Conservation (phyloP, 306 rosid genomes). For the Lathyrus aphaca region DNA sequence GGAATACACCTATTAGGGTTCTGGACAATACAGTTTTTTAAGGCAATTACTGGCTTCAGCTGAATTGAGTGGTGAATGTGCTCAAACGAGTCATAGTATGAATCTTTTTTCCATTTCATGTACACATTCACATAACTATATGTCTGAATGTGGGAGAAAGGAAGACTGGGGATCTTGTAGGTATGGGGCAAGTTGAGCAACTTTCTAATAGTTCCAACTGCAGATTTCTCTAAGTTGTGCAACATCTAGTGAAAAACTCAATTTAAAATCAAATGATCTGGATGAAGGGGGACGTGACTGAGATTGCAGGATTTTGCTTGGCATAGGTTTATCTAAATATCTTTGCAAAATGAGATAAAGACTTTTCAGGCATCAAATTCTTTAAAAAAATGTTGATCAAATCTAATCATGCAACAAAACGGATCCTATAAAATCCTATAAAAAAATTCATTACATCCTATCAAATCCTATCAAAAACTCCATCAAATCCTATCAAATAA, state of each 20-base stretch:
- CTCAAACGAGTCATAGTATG: conserved; percentile 68
- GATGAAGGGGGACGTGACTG: conserved; percentile 47
- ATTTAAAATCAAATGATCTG: conserved; percentile 49
- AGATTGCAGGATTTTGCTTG: conserved; percentile 41
- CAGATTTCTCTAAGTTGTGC: no score
- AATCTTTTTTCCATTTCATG: conserved; percentile 90
- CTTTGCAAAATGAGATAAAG: no score
- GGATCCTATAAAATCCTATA: no score
- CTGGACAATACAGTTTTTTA: conserved; percentile 67
- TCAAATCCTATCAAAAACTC: no score
- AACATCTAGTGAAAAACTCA: conserved; percentile 45
- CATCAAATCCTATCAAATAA: no score
- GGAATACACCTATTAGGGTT: conserved; percentile 76
- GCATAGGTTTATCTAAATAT: conserved; percentile 26
- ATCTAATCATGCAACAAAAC: no score
- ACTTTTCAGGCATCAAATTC: no score
- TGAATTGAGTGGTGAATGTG: conserved; percentile 65
- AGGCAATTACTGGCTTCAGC: conserved; percentile 66
- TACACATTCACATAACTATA: conserved; percentile 73
- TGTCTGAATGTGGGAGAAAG: conserved; percentile 50
- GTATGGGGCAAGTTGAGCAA: conserved; percentile 28
- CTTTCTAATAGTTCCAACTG: no score
- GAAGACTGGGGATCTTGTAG: conserved; percentile 33
- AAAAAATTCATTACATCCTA: no score
- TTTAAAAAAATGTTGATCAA: no score